Base-by-base conservation (phyloP, 2,329 filamentous ascomycete genomes). In the Corinectria fuckeliana region DNA sequence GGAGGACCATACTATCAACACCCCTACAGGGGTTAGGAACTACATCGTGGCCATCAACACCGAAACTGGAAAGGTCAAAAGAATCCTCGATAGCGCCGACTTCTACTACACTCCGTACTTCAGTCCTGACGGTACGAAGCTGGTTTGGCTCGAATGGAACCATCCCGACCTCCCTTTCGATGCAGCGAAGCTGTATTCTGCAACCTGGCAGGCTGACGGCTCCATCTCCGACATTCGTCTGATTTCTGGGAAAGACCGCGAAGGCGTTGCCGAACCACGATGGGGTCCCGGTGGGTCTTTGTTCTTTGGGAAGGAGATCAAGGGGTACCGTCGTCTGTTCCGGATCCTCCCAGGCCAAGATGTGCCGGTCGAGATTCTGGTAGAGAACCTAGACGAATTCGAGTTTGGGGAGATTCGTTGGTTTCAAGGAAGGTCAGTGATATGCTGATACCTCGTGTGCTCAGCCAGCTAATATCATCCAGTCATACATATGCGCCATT, bases 61-160 rank as follows among this genome's bases (percentile, higher is more conserved):
- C 1, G 64, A 75, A 45, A 75, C 82, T 72, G 79, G 77, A 1
- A 68, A 76, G 8, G 75, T 80, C 2, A 74, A 68, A 25, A 67
- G 77, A 1, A 64, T 84, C 3, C 75, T 76, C 0, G 60, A 73
- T 5, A 81, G 78, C 0, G 78, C 81, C 3, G 83, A 86, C 65
- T 86, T 86, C 50, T 85, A 85, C 66, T 79, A 77, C 20, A 76
- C 78, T 20, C 82, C 83, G 0, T 77, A 77, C 14, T 85, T 81
- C 62, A 82, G 77, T 58, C 75, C 71, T 1, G 77, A 82, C 60
- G 81, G 81, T 1, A 74, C 69, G 6, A 77, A 75, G 49, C 62
- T 85, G 23, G 76, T 72, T n/a, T 86, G 83, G 83, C 73, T 82
- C 11, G 79, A 85, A 58, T 86, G 83, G 83, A 72, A 81, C 16